Base-by-base conservation (phyloP, 2,329 filamentous ascomycete genomes). In the Ascochyta koolunga region DNA sequence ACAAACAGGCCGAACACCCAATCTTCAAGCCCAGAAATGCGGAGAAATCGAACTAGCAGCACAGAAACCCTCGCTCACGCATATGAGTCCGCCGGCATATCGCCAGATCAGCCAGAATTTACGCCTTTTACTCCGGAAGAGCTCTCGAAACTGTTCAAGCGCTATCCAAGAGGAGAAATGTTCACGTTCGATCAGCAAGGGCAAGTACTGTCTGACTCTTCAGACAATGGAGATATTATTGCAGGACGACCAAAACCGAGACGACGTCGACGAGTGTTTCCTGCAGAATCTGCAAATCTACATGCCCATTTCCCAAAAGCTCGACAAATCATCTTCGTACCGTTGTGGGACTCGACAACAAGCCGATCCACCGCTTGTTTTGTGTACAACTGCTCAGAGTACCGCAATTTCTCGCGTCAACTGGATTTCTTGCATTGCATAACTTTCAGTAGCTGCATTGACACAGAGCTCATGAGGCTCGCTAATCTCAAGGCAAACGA, bases 31-130 rank as follows among this genome's bases (percentile, higher is more conserved):
- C 62, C 16, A 66, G 70, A 41, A 50, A 67, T 16, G 70, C 80
- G 37, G 19, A 47, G 24, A 19, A 51, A 41, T 11, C 25, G 75
- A 11, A 19, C 6, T n/a, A 31, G 49, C 37, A 38, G 75, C 4
- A 79, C 80, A 6, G 56, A 76, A 75, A 38, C 75, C 77, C 56
- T 77, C 73, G 16, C 68, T 78, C 27, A 75, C 76, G 64, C 52
- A 1, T 50, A 46, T 15, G 35, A 21, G 3, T 35, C 40, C 18
- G 24, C n/a, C 16, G 16, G 6, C 19, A 36, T 15, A 40, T 25
- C 25, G 74, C 71, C 4, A 74, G 79, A 54, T 61, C 79, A 6
- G 68, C 73, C 32, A 61, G 76, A 24, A 6, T 61, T 79, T 9
- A 72, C 75, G 25, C 75, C 74, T 0, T 64, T 76, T 11, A 69